Evolutionary conservation across 768 basidiomycete species (phyloP).

Genomic region (Tricholoma bakamatsutake): DNA sequence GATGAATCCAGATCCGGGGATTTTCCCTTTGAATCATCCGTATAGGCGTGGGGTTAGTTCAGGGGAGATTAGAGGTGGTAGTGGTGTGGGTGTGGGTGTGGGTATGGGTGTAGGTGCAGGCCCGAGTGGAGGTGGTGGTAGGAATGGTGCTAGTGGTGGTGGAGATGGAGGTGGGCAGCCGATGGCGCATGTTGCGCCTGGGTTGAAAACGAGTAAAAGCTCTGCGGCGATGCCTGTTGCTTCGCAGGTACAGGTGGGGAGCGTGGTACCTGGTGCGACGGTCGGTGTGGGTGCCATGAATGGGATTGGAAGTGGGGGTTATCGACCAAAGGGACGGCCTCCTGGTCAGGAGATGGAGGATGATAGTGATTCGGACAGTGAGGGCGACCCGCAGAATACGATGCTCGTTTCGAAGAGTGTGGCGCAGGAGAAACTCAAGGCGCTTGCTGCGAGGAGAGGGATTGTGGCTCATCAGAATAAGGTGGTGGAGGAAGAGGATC

Average conservation of each 20-base stretch:
- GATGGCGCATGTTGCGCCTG: conserved; percentile 10
- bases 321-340: conserved; percentile 62
- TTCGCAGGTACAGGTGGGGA: conserved; percentile 28
- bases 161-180: background rate
- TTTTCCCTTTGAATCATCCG: conserved; percentile 55
- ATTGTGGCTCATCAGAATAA: conserved; percentile 18
- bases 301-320: conserved; percentile 27
- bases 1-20: conserved; percentile 63
- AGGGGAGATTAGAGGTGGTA: background rate
- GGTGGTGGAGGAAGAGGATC: conserved; percentile 10
- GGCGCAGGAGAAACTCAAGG: conserved; percentile 61
- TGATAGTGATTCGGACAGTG: conserved; percentile 51
- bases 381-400: conserved; percentile 31
- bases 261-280: conserved; percentile 14
- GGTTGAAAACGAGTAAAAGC: conserved; percentile 50
- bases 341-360: conserved; percentile 64
- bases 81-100: background rate
- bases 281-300: background rate
- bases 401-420: conserved; percentile 61
- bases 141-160: background rate
- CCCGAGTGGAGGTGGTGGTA: background rate
- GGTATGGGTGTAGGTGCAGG: background rate
- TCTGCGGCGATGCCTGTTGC: conserved; percentile 55
- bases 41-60: conserved; percentile 45
- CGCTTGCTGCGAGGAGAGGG: conserved; percentile 44